Evolutionary conservation across 2,329 filamentous ascomycete species (phyloP).

Genomic region (Piedraia hortae): DNA sequence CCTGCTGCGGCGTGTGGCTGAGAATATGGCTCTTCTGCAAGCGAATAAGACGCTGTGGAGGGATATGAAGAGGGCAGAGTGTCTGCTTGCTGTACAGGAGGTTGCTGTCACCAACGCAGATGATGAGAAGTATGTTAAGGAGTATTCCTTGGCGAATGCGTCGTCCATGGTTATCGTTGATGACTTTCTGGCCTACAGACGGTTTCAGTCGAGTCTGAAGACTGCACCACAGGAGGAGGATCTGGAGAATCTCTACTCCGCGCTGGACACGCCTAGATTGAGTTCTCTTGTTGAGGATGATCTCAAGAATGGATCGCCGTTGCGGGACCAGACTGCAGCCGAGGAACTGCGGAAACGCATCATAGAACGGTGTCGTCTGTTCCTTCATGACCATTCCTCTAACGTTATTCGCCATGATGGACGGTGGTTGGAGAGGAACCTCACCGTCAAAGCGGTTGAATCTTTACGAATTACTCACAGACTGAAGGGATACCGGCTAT

Average conservation of each 20-base stretch:
- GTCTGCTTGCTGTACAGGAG: constrained; percentile 64
- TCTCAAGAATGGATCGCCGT: constrained; percentile 38
- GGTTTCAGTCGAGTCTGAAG: constrained; percentile 64
- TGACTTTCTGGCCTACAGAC: constrained; percentile 65
- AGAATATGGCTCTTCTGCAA: constrained; percentile 40
- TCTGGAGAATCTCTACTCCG: constrained; percentile 60
- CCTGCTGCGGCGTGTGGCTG: constrained; percentile 54
- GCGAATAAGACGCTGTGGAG: constrained; percentile 53
- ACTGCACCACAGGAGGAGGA: constrained; percentile 74
- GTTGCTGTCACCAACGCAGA: constrained; percentile 26
- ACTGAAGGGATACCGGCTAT: constrained; percentile 41
- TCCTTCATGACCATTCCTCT: constrained; percentile 55
- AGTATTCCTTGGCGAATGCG: constrained; percentile 51
- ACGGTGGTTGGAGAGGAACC: constrained; percentile 70
- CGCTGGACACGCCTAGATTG: constrained; percentile 51
- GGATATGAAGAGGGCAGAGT: constrained; percentile 46
- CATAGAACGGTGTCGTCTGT: constrained; percentile 65
- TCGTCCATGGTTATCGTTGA: constrained; percentile 52
- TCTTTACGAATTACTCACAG: constrained; percentile 51
- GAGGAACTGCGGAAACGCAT: constrained; percentile 50
- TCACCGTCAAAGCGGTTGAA: constrained; percentile 50
- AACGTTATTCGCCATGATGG: constrained; percentile 65
- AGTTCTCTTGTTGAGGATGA: constrained; percentile 56
- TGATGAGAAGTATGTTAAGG: constrained; percentile 29
- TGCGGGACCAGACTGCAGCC: constrained; percentile 40